These are phyloP conservation scores for Haematococcus lacustris DNA, from an alignment of 139 green algal genomes.

Conservation along the genomic window DNA sequence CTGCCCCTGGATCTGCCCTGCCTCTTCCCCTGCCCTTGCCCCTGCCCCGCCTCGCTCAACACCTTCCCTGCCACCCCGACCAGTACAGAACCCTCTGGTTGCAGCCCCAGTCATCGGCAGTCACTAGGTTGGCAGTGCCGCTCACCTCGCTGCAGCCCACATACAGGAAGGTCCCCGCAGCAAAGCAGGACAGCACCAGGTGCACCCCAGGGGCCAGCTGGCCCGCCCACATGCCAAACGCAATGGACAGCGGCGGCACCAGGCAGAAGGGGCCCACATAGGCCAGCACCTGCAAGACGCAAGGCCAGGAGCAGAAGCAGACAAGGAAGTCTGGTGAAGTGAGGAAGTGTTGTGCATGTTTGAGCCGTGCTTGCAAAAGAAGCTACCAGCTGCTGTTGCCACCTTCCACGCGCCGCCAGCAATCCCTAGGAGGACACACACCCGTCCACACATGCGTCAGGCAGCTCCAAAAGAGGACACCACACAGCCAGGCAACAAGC, in stretches of 20 bases:
- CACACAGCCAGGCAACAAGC: background rate
- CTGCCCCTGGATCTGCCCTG: too few relatives aligned
- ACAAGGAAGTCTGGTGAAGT: background rate
- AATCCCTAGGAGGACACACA: background rate
- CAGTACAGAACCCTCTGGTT: too few relatives aligned
- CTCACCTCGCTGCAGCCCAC: slow-evolving; percentile 41
- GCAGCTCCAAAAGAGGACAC: background rate
- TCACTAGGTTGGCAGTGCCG: too few relatives aligned
- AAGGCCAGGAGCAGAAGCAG: background rate
- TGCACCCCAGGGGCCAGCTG: slow-evolving; percentile 19
- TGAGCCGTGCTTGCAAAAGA: background rate
- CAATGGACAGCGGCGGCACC: slow-evolving; percentile 29
- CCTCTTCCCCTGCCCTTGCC: too few relatives aligned
- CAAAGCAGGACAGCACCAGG: slow-evolving; percentile 40
- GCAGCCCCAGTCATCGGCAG: too few relatives aligned
- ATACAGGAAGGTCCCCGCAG: slow-evolving; percentile 48
- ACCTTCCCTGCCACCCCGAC: too few relatives aligned
- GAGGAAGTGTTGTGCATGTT: background rate
- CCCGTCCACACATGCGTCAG: background rate
- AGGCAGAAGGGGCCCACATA: slow-evolving; percentile 36
- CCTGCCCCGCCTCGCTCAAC: too few relatives aligned
- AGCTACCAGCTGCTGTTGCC: background rate
- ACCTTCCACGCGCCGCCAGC: background rate
- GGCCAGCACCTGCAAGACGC: slow-evolving; percentile 17
- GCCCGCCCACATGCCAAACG: slow-evolving; percentile 19